Conservation (phyloP, 1,284 basidiomycete species). For the Moesziomyces sp. region DNA sequence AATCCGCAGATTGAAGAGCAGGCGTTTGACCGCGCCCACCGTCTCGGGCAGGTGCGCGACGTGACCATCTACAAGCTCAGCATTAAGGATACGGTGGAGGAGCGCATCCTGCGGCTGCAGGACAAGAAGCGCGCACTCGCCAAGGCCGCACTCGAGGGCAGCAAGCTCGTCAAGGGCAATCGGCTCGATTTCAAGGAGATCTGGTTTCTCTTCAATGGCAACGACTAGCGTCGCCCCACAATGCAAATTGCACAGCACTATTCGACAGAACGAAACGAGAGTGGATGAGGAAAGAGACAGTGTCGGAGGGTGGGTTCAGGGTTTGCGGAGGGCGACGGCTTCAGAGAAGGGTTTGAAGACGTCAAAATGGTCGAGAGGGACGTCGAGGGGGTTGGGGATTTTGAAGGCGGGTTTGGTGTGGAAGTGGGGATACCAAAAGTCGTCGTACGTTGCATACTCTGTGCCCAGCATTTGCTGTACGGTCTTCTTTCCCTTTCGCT, state of each 20-base stretch:
- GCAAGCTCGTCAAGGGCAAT: slow-evolving; percentile 80
- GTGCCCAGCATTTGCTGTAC: slow-evolving; percentile 2
- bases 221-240: slow-evolving; percentile 6
- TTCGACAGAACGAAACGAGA: not conserved
- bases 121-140: slow-evolving; percentile 85
- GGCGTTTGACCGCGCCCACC: slow-evolving; percentile 92
- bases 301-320: not conserved
- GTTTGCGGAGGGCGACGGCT: slow-evolving; percentile 9
- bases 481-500: not conserved
- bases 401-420: slow-evolving; percentile 2
- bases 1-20: slow-evolving; percentile 74
- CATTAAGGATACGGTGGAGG: slow-evolving; percentile 87
- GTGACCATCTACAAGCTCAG: slow-evolving; percentile 95
- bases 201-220: slow-evolving; percentile 48
- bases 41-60: slow-evolving; percentile 84
- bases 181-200: slow-evolving; percentile 39
- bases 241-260: not conserved
- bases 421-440: slow-evolving; percentile 10
- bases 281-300: too few relatives aligned
- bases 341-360: slow-evolving; percentile 13
- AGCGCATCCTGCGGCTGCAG: slow-evolving; percentile 79
- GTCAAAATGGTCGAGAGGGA: slow-evolving; percentile 5
- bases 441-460: not conserved
- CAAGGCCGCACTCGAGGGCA: slow-evolving; percentile 84
- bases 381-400: slow-evolving; percentile 14